These are phyloP conservation scores for Bolboschoenoplectus hybrid DNA, from an alignment of 202 grass and related monocot genomes.

Conservation along the genomic window DNA sequence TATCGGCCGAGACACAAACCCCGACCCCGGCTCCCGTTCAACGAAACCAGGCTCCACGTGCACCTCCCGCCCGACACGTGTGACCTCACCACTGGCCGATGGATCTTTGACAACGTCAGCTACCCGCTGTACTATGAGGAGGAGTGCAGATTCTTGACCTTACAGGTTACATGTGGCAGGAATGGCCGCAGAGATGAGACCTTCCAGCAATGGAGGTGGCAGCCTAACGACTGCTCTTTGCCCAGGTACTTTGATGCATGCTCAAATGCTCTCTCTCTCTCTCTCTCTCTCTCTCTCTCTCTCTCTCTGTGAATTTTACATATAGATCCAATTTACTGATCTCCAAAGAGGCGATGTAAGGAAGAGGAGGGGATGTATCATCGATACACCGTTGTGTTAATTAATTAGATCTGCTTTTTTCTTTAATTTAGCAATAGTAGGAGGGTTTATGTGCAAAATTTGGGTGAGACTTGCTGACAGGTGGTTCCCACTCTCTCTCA, in stretches of 20 bases:
- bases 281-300: neutral
- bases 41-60: conserved; percentile 29
- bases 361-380: neutral
- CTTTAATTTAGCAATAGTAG: neutral
- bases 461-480: neutral
- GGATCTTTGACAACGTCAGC: conserved; percentile 74
- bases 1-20: neutral
- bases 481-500: neutral
- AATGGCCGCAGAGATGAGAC: conserved; percentile 66
- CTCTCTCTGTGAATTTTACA: neutral
- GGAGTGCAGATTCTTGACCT: conserved; percentile 63
- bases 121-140: conserved; percentile 67
- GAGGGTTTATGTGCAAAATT: neutral
- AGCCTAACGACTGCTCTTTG: conserved; percentile 71
- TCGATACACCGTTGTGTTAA: neutral
- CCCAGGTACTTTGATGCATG: conserved; percentile 50
- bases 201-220: conserved; percentile 92
- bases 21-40: neutral
- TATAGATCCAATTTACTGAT: conserved; percentile 17
- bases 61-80: conserved; percentile 53
- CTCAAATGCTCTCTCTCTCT: too few species aligned
- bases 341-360: neutral
- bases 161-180: conserved; percentile 73
- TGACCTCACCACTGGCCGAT: conserved; percentile 58
- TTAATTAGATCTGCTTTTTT: conserved; percentile 4